A percentile compares a stretch with the other conserved stretches of the same genome.
phyloP scores from a whole-genome alignment of 805 yeast genomes.

The Komagataella phaffii region DNA sequence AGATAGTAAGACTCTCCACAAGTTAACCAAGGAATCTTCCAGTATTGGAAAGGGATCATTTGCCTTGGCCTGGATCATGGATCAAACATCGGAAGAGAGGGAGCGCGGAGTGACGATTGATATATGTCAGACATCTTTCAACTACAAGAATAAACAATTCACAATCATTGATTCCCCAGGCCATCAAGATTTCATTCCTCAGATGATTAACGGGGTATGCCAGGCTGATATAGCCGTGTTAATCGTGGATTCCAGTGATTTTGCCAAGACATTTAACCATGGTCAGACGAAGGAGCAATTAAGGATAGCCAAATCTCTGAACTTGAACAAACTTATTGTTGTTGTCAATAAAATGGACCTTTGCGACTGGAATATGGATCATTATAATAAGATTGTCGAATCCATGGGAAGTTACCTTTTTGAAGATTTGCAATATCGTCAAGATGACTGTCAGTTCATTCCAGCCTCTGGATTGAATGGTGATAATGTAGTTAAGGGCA shows the following conservation, averaged over 20 bases:
- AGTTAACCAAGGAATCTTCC: conserved; percentile 50
- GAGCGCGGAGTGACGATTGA: conserved; percentile 70
- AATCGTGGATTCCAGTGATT: conserved; percentile 60
- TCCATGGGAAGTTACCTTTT: conserved; percentile 37
- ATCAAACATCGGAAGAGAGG: conserved; percentile 68
- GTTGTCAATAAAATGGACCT: conserved; percentile 64
- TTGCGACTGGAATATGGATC: conserved; percentile 37
- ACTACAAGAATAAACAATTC: conserved; percentile 37
- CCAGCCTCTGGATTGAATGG: conserved; percentile 67
- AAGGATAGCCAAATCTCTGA: conserved; percentile 50
- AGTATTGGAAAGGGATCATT: conserved; percentile 64
- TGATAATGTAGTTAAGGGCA: conserved; percentile 41
- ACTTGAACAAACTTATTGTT: conserved; percentile 45
- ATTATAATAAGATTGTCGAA: conserved; percentile 36
- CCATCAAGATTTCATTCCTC: conserved; percentile 72
- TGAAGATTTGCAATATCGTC: conserved; percentile 36
- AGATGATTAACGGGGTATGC: conserved; percentile 72
- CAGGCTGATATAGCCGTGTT: conserved; percentile 68
- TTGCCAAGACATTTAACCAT: conserved; percentile 54
- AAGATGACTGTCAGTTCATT: conserved; percentile 29
- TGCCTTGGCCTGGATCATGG: conserved; percentile 79
- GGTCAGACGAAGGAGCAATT: conserved; percentile 79
- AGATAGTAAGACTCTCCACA: conserved; percentile 49
- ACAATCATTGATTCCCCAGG: conserved; percentile 82
- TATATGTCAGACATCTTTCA: conserved; percentile 55